Conservation (phyloP, 2,329 filamentous ascomycete species). For the Akanthomyces lecanii region DNA sequence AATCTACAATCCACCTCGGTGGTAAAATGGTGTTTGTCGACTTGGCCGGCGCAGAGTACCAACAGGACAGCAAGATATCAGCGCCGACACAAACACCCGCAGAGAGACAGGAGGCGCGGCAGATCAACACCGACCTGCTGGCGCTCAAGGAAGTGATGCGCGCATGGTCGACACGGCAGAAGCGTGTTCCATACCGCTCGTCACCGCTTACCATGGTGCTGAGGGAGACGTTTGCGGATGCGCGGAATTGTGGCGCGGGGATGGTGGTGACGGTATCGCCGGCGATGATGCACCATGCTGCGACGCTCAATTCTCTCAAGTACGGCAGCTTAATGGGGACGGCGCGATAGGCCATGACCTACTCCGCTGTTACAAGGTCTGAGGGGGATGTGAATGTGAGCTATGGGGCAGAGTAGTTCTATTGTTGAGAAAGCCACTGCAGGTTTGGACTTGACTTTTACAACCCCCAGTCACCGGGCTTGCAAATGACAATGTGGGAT, state of each 20-base stretch:
- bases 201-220: constrained; percentile 41
- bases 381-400: background rate
- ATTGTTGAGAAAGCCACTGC: background rate
- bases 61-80: constrained; percentile 26
- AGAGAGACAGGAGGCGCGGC: constrained; percentile 37
- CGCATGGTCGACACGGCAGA: constrained; percentile 31
- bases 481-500: background rate
- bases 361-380: background rate
- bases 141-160: constrained; percentile 44
- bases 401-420: background rate
- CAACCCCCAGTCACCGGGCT: background rate
- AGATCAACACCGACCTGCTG: constrained; percentile 43
- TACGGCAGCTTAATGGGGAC: constrained; percentile 38
- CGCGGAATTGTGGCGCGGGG: constrained; percentile 15
- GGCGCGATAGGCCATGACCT: background rate
- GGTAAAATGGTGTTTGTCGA: constrained; percentile 43
- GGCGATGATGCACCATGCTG: constrained; percentile 31
- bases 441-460: background rate
- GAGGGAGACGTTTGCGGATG: constrained; percentile 32
- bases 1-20: constrained; percentile 30
- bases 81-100: constrained; percentile 28
- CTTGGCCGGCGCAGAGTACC: constrained; percentile 41
- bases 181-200: constrained; percentile 37
- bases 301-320: constrained; percentile 40
- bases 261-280: constrained; percentile 35